Conservation (phyloP, 2,329 filamentous ascomycete genomes). For the Pyricularia pennisetigena region DNA sequence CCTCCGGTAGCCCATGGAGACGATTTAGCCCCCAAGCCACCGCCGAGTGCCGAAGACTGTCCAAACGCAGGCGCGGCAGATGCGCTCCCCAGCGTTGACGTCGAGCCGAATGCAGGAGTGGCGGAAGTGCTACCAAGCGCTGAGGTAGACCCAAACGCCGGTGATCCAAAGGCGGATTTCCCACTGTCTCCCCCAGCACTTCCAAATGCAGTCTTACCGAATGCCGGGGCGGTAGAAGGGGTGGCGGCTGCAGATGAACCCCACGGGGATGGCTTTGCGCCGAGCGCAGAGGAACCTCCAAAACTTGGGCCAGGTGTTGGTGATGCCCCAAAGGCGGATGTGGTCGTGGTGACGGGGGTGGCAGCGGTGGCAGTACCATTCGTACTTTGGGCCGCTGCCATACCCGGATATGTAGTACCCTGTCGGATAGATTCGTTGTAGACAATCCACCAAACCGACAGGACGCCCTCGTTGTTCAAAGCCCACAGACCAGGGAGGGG, state of each 20-base stretch:
- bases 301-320: constrained; percentile 30
- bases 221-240: constrained; percentile 24
- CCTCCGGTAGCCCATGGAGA: constrained; percentile 42
- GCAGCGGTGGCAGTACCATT: constrained; percentile 13
- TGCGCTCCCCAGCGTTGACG: constrained; percentile 26
- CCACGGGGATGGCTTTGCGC: constrained; percentile 44
- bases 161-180: constrained; percentile 22
- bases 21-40: constrained; percentile 29
- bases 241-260: constrained; percentile 20
- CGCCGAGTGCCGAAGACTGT: constrained; percentile 29
- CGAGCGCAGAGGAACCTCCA: constrained; percentile 36
- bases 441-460: constrained; percentile 84
- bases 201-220: constrained; percentile 36
- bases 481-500: constrained; percentile 79
- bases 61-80: constrained; percentile 41
- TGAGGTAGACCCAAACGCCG: constrained; percentile 24
- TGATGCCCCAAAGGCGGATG: constrained; percentile 32
- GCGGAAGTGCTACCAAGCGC: too few species aligned
- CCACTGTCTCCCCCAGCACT: constrained; percentile 11
- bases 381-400: constrained; percentile 38
- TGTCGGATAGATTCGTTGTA: constrained; percentile 78
- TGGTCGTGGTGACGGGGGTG: constrained; percentile 14
- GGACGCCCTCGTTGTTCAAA: constrained; percentile 78
- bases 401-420: constrained; percentile 62
- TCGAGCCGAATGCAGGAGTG: constrained; percentile 25